A percentile compares a stretch with the other conserved stretches of the same genome.
Evolutionary conservation across 306 rosid genomes (phyloP).

Genomic region (Sphenostylis stenocarpa): DNA sequence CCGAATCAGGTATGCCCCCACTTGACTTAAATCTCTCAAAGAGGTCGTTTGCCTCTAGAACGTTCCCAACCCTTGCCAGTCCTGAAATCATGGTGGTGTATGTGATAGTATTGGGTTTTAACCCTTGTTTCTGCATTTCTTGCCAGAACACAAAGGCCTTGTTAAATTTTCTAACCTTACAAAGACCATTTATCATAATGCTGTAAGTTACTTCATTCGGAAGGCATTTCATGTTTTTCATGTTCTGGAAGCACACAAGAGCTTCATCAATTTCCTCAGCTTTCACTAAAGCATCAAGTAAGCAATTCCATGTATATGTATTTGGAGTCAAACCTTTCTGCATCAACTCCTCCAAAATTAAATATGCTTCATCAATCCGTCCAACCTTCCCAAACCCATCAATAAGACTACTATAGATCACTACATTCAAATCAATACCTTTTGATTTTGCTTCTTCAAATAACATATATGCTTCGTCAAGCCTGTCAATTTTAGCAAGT

Average conservation of each 20-base stretch:
- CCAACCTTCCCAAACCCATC: conserved; percentile 98
- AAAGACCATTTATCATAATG: conserved; percentile 94
- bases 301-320: conserved; percentile 87
- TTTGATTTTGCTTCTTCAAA: conserved; percentile 93
- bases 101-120: conserved; percentile 74
- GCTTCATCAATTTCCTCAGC: conserved; percentile 94
- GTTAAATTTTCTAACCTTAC: conserved; percentile 81
- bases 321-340: conserved; percentile 81
- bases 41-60: conserved; percentile 66
- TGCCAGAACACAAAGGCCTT: conserved; percentile 98
- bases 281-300: conserved; percentile 86
- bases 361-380: conserved; percentile 88
- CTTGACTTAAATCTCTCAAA: conserved; percentile 74
- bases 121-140: conserved; percentile 91
- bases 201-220: conserved; percentile 78
- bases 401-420: conserved; percentile 80
- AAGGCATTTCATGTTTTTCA: conserved; percentile 74
- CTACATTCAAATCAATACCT: conserved; percentile 68
- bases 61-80: conserved; percentile 86
- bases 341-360: conserved; percentile 92
- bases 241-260: conserved; percentile 80
- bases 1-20: conserved; percentile 82
- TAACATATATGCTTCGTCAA: conserved; percentile 95
- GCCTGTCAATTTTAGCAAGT: conserved; percentile 90
- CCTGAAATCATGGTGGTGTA: conserved; percentile 92